phyloP scores from a whole-genome alignment of 2,329 filamentous ascomycete species.

The Emericellopsis cladophorae region DNA sequence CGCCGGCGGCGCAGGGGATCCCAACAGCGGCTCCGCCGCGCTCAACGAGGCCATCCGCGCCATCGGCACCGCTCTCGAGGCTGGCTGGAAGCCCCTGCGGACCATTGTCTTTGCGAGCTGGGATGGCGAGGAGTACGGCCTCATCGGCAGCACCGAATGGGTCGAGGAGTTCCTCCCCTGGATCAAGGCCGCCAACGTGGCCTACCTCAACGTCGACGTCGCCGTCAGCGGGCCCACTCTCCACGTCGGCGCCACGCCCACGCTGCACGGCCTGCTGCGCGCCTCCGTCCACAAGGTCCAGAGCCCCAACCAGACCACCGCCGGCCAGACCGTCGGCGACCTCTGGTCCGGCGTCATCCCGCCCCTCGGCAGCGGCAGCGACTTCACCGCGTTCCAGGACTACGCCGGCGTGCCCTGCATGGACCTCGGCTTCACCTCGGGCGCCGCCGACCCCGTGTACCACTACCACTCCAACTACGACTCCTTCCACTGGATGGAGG shows the following conservation, averaged over 20 bases:
- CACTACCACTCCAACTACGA: constrained; percentile 92
- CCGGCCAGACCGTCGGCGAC: constrained; percentile 57
- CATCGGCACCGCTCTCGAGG: constrained; percentile 57
- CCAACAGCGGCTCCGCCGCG: constrained; percentile 70
- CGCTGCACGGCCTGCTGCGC: constrained; percentile 62
- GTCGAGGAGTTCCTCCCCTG: constrained; percentile 81
- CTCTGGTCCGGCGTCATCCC: constrained; percentile 48
- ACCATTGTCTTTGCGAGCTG: constrained; percentile 84
- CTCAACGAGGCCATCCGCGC: constrained; percentile 68
- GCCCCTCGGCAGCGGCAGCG: constrained; percentile 61
- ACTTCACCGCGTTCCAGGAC: constrained; percentile 66
- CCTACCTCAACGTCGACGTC: constrained; percentile 79
- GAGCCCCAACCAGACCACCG: constrained; percentile 67
- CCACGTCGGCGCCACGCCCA: constrained; percentile 52
- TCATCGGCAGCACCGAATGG: constrained; percentile 84
- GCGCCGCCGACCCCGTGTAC: constrained; percentile 42
- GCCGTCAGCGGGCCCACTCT: constrained; percentile 56
- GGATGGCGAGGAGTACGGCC: constrained; percentile 76
- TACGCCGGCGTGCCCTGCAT: constrained; percentile 54
- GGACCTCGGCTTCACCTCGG: constrained; percentile 45
- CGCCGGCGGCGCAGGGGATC: constrained; percentile 70
- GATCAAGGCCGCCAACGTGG: constrained; percentile 60
- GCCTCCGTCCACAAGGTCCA: constrained; percentile 51
- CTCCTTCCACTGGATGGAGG: constrained; percentile 79
- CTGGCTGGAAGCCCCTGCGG: constrained; percentile 50